Conservation (phyloP, 345 rosid species). For the Eucalyptus brandiana region DNA sequence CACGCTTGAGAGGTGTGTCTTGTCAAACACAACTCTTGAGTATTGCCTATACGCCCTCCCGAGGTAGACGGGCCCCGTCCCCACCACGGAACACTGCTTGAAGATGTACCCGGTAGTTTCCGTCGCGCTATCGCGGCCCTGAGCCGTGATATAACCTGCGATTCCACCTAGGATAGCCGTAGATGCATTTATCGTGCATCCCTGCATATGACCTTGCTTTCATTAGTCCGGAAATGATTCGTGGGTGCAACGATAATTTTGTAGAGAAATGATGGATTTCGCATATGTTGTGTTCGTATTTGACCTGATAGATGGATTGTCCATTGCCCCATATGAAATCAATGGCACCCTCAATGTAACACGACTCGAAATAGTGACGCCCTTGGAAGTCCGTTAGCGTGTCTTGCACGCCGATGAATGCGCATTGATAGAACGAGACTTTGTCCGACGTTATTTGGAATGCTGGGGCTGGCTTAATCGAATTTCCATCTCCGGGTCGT, state of each 20-base stretch:
- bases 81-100: constrained; percentile 1
- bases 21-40: constrained; percentile 25
- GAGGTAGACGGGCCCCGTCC: constrained; percentile 7
- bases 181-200: neutral
- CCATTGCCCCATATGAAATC: neutral
- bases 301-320: neutral
- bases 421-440: neutral
- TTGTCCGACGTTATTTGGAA: neutral
- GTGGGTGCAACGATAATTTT: neutral
- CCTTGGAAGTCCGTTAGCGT: neutral
- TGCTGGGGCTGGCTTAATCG: neutral
- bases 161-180: neutral
- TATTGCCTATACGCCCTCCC: constrained; percentile 27
- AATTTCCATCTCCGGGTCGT: neutral
- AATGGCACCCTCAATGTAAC: neutral
- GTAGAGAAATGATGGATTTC: neutral
- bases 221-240: neutral
- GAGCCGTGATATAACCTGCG: constrained; percentile 28
- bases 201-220: neutral
- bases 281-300: neutral
- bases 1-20: neutral
- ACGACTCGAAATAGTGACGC: neutral
- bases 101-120: constrained; percentile 20
- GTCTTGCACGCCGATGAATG: neutral
- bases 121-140: neutral